A percentile compares a stretch with the other conserved stretches of the same genome.
phyloP scores from a whole-genome alignment of 2,329 filamentous ascomycete genomes.

The Lithohypha guttulata region DNA sequence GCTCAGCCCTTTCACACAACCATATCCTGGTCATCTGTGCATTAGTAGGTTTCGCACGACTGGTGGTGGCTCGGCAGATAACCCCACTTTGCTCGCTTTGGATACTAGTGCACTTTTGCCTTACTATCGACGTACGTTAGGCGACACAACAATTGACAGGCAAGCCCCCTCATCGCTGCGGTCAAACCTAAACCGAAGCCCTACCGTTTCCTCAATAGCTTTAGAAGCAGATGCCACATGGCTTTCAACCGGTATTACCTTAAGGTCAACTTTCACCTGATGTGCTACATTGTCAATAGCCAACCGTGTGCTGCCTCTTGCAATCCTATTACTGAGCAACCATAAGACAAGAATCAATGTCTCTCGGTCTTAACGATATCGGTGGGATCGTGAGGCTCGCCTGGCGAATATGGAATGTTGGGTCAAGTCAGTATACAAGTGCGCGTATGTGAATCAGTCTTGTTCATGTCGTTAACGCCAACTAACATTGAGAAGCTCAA shows the following conservation, averaged over 20 bases:
- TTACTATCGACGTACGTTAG: too few species aligned
- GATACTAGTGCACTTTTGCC: too few species aligned
- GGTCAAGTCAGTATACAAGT: constrained; percentile 1
- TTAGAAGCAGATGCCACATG: neutral
- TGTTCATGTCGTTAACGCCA: neutral
- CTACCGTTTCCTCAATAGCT: neutral
- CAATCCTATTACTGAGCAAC: neutral
- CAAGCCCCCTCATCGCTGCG: too few species aligned
- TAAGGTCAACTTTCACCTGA: neutral
- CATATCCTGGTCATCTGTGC: too few species aligned
- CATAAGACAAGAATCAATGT: too few species aligned
- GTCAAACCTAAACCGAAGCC: neutral
- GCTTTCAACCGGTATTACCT: neutral
- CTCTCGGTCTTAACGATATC: constrained; percentile 4
- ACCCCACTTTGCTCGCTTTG: too few species aligned
- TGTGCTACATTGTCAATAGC: neutral
- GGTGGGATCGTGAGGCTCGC: neutral
- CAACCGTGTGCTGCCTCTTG: too few species aligned
- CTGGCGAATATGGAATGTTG: neutral
- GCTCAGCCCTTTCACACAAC: too few species aligned
- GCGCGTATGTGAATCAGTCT: constrained; percentile 2
- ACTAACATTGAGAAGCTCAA: neutral
- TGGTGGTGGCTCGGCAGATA: too few species aligned
- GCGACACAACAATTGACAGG: too few species aligned
- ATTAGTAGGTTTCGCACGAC: too few species aligned